Evolutionary conservation across 225 moss, liverwort and hornwort genomes (phyloP).

Genomic region (Climacium dendroides): DNA sequence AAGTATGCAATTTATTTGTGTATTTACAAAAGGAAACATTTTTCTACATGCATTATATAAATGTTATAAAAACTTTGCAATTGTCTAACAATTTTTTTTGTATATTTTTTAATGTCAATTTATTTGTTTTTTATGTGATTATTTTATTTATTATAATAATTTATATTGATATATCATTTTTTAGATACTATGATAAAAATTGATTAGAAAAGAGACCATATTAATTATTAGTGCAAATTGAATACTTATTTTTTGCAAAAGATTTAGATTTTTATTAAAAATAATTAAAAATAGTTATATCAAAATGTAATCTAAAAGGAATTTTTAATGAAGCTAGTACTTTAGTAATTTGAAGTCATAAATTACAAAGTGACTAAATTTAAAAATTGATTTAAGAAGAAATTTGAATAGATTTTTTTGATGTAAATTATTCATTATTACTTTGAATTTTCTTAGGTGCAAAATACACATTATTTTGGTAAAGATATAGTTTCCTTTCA

Average conservation of each 20-base stretch:
- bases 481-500: background rate
- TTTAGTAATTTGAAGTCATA: background rate
- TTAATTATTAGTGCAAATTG: background rate
- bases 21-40: background rate
- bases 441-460: background rate
- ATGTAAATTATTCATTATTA: background rate
- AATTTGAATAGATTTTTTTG: background rate
- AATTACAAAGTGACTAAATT: background rate
- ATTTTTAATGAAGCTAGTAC: background rate
- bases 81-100: accelerated
- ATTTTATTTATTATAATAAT: background rate
- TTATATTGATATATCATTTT: background rate
- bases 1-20: background rate
- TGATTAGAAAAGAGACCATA: background rate
- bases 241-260: too few species aligned
- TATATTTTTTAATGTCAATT: too few species aligned
- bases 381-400: background rate
- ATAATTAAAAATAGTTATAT: background rate
- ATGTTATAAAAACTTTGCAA: background rate
- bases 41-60: background rate
- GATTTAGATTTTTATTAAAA: accelerated
- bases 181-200: too few species aligned
- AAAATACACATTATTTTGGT: background rate
- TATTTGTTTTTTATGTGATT: too few species aligned
- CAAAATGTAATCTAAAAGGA: background rate